Percentiles rank a stretch among this genome's conserved stretches.
Evolutionary conservation across 2,329 filamentous ascomycete genomes (phyloP).

Genomic region (Monilinia laxa): DNA sequence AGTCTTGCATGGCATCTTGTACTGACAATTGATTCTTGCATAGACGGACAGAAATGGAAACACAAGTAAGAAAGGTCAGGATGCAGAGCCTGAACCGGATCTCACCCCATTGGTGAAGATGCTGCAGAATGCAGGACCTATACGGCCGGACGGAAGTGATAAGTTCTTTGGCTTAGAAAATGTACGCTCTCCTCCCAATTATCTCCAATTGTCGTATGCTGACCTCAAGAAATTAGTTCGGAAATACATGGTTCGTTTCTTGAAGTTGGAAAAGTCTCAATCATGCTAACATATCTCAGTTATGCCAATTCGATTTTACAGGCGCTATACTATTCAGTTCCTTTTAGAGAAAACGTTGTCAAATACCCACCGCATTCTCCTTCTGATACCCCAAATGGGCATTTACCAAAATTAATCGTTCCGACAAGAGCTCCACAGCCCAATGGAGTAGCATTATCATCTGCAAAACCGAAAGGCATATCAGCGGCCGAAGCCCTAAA

Average conservation of each 20-base stretch:
- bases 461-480: constrained; percentile 55
- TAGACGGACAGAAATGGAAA: constrained; percentile 32
- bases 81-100: constrained; percentile 47
- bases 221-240: constrained; percentile 63
- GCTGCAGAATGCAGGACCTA: constrained; percentile 75
- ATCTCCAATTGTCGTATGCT: constrained; percentile 27
- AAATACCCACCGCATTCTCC: constrained; percentile 78
- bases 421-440: constrained; percentile 51
- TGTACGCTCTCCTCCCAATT: constrained; percentile 56
- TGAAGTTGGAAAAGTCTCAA: neutral
- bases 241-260: constrained; percentile 81
- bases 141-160: constrained; percentile 86
- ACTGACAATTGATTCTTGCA: constrained; percentile 28
- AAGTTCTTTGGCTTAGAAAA: constrained; percentile 99
- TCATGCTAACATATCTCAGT: constrained; percentile 51
- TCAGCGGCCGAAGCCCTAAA: constrained; percentile 56
- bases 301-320: constrained; percentile 99
- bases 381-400: constrained; percentile 65
- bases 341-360: constrained; percentile 91
- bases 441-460: constrained; percentile 48
- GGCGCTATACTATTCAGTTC: constrained; percentile 91
- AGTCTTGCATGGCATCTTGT: constrained; percentile 1
- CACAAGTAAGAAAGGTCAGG: constrained; percentile 36
- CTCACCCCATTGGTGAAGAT: constrained; percentile 68
- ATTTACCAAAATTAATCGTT: constrained; percentile 56